Conservation (phyloP, 352 stramenopile species). For the Halophytophthora batemanensis region DNA sequence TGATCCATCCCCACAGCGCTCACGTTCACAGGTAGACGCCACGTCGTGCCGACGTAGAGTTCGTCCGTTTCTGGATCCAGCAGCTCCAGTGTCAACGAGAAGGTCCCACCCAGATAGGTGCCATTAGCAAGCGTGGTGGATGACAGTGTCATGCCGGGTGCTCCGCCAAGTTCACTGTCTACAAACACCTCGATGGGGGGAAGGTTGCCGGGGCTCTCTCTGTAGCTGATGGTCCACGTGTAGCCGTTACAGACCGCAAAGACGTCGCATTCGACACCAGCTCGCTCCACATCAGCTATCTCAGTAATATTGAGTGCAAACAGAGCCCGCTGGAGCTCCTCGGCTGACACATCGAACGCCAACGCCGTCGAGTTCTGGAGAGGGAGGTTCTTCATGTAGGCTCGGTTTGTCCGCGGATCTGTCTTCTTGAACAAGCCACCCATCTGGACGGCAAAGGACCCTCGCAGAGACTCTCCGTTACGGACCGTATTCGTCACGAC, state of each 20-base stretch:
- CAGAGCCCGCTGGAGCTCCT: constrained; percentile 29
- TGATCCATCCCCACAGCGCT: constrained; percentile 68
- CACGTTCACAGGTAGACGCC: constrained; percentile 67
- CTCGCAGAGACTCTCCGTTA: constrained; percentile 50
- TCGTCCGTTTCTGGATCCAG: constrained; percentile 38
- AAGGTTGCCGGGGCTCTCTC: constrained; percentile 57
- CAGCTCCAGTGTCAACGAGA: constrained; percentile 54
- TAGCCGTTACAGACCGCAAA: constrained; percentile 68
- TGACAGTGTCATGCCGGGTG: constrained; percentile 19
- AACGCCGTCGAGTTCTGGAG: constrained; percentile 43
- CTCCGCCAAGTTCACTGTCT: constrained; percentile 28
- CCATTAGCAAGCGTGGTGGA: constrained; percentile 58
- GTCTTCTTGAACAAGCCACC: constrained; percentile 57
- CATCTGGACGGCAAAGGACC: constrained; percentile 48
- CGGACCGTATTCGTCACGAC: constrained; percentile 34
- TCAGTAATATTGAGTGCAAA: constrained; percentile 42
- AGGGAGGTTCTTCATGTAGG: constrained; percentile 39
- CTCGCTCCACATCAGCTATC: constrained; percentile 27
- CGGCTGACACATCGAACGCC: constrained; percentile 34
- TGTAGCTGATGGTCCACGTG: constrained; percentile 64
- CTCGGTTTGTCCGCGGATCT: constrained; percentile 29
- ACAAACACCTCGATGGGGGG: constrained; percentile 51
- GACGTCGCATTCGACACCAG: constrained; percentile 45
- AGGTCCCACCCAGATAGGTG: constrained; percentile 66
- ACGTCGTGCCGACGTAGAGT: constrained; percentile 47